Base-by-base conservation (phyloP, 805 yeast genomes). In the Yarrowia sp. region DNA sequence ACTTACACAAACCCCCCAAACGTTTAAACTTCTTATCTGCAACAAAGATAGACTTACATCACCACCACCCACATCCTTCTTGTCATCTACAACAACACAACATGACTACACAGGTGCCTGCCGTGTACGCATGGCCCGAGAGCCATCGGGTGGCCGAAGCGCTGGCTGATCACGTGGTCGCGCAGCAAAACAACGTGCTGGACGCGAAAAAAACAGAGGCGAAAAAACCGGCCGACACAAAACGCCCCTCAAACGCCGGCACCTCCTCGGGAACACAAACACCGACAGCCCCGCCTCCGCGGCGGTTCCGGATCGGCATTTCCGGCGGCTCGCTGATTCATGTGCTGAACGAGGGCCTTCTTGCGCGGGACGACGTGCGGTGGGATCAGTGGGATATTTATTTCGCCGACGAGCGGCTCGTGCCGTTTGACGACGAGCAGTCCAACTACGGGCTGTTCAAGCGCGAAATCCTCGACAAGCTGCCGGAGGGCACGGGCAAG, bases 331-430 rank as follows among this genome's bases (percentile, higher is more conserved):
- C 97, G 3, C 81, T 95, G 67, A 86, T 95, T 66, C 86, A 87
- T 67, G 96, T 93, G 45, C 80, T 95, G 61, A 84, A 89, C 65
- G 92, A 93, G 75, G 99, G 98, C 11, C 80, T 95, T 67, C 76
- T 93, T 65, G 81, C 84, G 43, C 81, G 96, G 71, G 83, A 82
- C 53, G 92, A 87, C 69, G 86, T 95, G 28, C 87, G 86, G 70
- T 93, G 98, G 98, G 87, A 85, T 51, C 87, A 86, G 73, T 93
- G 98, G 98, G 98, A 93, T 75, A 84, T 93, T 58, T 93, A 91
- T 76, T 92, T 93, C 78, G 97, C 97, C 6, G 98, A 93, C 77
- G 98, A 93, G 79, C 84, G 98, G 75, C 80, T 93, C 68, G 98
- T 93, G 44, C 95, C 97, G 47, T 90, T 91, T 69, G 88, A 84